Evolutionary conservation across 306 rosid species (phyloP).

Genomic region (Medicago lupulina): DNA sequence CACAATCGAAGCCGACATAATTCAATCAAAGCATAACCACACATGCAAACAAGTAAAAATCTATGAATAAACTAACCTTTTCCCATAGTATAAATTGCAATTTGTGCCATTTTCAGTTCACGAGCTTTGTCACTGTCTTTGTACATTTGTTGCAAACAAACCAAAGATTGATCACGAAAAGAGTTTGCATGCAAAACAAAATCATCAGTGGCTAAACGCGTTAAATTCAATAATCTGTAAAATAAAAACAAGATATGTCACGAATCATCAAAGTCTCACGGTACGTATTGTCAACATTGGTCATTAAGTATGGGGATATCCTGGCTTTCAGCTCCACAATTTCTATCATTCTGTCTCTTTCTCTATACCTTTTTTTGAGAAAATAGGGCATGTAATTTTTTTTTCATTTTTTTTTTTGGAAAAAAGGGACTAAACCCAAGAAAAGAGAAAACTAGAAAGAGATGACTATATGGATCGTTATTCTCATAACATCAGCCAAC

Average conservation of each 20-base stretch:
- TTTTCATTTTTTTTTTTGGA: no score
- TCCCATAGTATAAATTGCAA: slow-evolving; percentile 36
- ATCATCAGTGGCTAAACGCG: slow-evolving; percentile 61
- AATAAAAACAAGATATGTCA: background rate
- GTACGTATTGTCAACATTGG: slow-evolving; percentile 14
- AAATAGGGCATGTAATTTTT: background rate
- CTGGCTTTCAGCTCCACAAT: background rate
- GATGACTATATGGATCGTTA: no score
- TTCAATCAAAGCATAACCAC: slow-evolving; percentile 37
- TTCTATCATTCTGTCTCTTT: background rate
- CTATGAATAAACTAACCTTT: slow-evolving; percentile 37
- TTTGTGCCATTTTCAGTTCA: slow-evolving; percentile 58
- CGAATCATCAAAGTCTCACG: background rate
- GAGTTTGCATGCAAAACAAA: slow-evolving; percentile 56
- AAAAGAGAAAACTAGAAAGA: no score
- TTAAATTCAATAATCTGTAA: slow-evolving; percentile 23
- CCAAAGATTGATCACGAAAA: slow-evolving; percentile 66
- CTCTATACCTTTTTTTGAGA: background rate
- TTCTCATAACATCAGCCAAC: no score
- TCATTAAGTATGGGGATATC: background rate
- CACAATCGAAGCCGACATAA: slow-evolving; percentile 40
- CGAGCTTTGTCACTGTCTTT: slow-evolving; percentile 84
- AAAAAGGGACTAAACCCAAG: no score
- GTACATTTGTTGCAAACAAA: slow-evolving; percentile 47
- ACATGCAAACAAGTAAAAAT: slow-evolving; percentile 41